Conservation (phyloP, 352 stramenopile genomes). For the Globisporangium polare region DNA sequence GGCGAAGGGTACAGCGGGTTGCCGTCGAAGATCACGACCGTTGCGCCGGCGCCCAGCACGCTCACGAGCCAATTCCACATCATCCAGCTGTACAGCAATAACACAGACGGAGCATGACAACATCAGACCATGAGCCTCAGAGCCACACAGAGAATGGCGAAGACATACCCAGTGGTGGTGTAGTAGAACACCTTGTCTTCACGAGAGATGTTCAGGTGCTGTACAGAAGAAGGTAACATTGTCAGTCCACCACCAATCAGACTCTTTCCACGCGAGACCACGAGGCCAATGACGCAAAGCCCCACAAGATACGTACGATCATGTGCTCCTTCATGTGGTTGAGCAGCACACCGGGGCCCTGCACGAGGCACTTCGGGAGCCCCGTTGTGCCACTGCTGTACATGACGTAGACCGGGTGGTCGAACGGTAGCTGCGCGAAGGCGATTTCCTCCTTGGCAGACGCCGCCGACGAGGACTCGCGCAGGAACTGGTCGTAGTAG, state of each 20-base stretch:
- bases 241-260: too few relatives aligned
- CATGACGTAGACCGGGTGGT: conserved; percentile 88
- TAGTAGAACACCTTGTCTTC: conserved; percentile 80
- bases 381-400: conserved; percentile 86
- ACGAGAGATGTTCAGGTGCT: conserved; percentile 65
- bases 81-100: conserved; percentile 50
- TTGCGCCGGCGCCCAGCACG: conserved; percentile 59
- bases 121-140: not conserved
- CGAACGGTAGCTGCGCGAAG: conserved; percentile 76
- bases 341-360: conserved; percentile 67
- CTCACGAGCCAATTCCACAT: conserved; percentile 89
- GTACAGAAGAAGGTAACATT: too few relatives aligned
- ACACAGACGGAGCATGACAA: not conserved
- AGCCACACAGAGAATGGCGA: not conserved
- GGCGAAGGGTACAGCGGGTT: conserved; percentile 65
- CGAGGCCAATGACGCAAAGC: too few relatives aligned
- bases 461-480: conserved; percentile 4
- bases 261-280: too few relatives aligned
- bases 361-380: conserved; percentile 84
- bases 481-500: conserved; percentile 57
- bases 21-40: conserved; percentile 75
- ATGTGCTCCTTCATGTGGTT: conserved; percentile 83
- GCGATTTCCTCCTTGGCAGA: conserved; percentile 27
- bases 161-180: conserved; percentile 54
- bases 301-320: conserved; percentile 46